phyloP scores from a whole-genome alignment of 768 basidiomycete genomes.

The Mycena haematopus region DNA sequence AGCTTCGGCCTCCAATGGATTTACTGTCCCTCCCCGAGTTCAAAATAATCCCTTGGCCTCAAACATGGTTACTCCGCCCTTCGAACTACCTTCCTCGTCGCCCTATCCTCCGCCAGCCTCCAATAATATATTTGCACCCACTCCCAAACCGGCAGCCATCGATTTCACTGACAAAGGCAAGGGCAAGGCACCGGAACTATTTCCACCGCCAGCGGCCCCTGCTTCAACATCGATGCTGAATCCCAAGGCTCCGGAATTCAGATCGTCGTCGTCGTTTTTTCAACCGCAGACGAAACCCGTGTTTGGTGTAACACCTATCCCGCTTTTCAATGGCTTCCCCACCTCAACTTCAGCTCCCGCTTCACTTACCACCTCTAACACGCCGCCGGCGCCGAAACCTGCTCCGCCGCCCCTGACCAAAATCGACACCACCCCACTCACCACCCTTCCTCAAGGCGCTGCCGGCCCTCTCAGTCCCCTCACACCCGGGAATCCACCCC shows the following conservation, averaged over 20 bases:
- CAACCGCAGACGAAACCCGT: slow-evolving; percentile 24
- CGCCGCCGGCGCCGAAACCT: slow-evolving; percentile 28
- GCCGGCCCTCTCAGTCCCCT: slow-evolving; percentile 22
- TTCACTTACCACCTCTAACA: slow-evolving; percentile 35
- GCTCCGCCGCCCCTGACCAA: slow-evolving; percentile 37
- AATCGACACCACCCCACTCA: slow-evolving; percentile 40
- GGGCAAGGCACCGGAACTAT: slow-evolving; percentile 10
- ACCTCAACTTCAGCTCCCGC: slow-evolving; percentile 21
- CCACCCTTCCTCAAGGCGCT: slow-evolving; percentile 1
- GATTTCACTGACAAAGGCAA: slow-evolving; percentile 26
- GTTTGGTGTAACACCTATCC: slow-evolving; percentile 29
- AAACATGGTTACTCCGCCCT: slow-evolving; percentile 21
- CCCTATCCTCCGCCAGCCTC: slow-evolving; percentile 24
- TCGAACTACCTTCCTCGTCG: slow-evolving; percentile 32
- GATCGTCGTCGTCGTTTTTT: slow-evolving; percentile 17
- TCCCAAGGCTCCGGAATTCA: slow-evolving; percentile 26
- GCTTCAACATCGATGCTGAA: slow-evolving; percentile 21
- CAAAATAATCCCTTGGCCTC: slow-evolving; percentile 28
- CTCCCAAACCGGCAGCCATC: slow-evolving; percentile 14
- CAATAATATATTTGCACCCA: slow-evolving; percentile 26
- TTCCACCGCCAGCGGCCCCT: slow-evolving; percentile 7
- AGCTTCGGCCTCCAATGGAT: slow-evolving; percentile 8
- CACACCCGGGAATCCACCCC: slow-evolving; percentile 46
- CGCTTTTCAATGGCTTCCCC: slow-evolving; percentile 28
- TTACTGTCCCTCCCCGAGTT: slow-evolving; percentile 25